Percentiles rank a stretch among this genome's conserved stretches.
Conservation (phyloP, 1,284 basidiomycete genomes). For the Vanrija pseudolonga region DNA sequence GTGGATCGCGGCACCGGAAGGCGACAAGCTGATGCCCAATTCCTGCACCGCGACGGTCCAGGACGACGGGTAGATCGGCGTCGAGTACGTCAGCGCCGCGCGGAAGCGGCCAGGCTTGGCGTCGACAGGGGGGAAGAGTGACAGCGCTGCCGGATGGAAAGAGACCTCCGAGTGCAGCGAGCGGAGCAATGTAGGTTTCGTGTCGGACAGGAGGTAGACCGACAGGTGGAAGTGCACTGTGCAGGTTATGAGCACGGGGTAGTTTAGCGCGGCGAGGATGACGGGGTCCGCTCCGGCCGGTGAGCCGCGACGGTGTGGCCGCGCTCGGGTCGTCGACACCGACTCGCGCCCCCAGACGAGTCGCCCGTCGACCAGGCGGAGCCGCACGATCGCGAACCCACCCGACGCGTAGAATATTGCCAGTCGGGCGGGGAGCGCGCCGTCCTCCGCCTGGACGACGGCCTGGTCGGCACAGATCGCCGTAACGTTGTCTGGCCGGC, state of each 20-base stretch:
- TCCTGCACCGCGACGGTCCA: constrained; percentile 49
- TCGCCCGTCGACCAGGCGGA: constrained; percentile 11
- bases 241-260: constrained; percentile 39
- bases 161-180: constrained; percentile 45
- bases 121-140: constrained; percentile 26
- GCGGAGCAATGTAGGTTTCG: constrained; percentile 21
- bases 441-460: constrained; percentile 8
- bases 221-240: constrained; percentile 38
- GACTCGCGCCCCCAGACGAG: constrained; percentile 31
- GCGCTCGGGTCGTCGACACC: constrained; percentile 9
- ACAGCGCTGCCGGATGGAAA: constrained; percentile 45
- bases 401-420: constrained; percentile 47
- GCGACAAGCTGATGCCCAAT: constrained; percentile 26
- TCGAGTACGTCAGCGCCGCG: constrained; percentile 42
- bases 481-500: constrained; percentile 43
- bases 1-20: constrained; percentile 6
- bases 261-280: constrained; percentile 36
- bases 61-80: constrained; percentile 45
- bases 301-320: not conserved
- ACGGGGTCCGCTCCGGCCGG: constrained; percentile 30
- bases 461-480: constrained; percentile 43
- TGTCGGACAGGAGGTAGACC: constrained; percentile 26
- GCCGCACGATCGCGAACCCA: constrained; percentile 40
- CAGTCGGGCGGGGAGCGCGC: constrained; percentile 31
- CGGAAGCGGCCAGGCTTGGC: constrained; percentile 16